These are phyloP conservation scores for Pseudotsuga menziesii DNA, from an alignment of 75 land plant genomes.

Conservation along the genomic window DNA sequence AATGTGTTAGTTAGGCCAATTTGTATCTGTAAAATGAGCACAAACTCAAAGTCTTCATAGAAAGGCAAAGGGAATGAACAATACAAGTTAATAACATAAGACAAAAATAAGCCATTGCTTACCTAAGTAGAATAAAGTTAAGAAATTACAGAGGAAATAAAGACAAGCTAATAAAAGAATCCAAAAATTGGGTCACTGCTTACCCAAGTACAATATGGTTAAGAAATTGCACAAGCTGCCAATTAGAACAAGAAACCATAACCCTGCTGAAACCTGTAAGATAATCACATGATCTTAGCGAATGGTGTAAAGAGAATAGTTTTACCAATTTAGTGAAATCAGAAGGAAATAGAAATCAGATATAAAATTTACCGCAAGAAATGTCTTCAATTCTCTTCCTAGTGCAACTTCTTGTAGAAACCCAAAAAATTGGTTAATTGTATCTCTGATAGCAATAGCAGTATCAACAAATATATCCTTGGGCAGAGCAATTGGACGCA, in stretches of 20 bases:
- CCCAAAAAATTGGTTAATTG: constrained; percentile 49
- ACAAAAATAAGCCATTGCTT: too few relatives aligned
- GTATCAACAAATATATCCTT: constrained; percentile 56
- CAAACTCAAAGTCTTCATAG: neutral
- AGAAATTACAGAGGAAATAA: constrained; percentile 14
- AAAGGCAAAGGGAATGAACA: too few relatives aligned
- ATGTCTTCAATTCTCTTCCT: constrained; percentile 72
- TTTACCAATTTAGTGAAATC: neutral
- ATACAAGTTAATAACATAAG: too few relatives aligned
- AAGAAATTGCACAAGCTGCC: too few relatives aligned
- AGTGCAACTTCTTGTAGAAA: constrained; percentile 69
- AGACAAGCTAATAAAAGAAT: too few relatives aligned
- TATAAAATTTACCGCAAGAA: constrained; percentile 50
- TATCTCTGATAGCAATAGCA: constrained; percentile 36
- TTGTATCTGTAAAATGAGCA: neutral
- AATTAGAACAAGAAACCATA: constrained; percentile 31
- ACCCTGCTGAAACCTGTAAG: constrained; percentile 45
- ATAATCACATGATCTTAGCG: neutral
- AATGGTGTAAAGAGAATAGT: neutral
- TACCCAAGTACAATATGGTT: too few relatives aligned
- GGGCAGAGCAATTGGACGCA: constrained; percentile 53
- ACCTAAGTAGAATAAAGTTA: neutral
- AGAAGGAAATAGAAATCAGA: neutral
- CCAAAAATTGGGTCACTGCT: too few relatives aligned
- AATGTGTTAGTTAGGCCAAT: neutral